A percentile compares a stretch with the other conserved stretches of the same genome.
phyloP scores from a whole-genome alignment of 1,284 basidiomycete species.

The Trichosporon faecale region DNA sequence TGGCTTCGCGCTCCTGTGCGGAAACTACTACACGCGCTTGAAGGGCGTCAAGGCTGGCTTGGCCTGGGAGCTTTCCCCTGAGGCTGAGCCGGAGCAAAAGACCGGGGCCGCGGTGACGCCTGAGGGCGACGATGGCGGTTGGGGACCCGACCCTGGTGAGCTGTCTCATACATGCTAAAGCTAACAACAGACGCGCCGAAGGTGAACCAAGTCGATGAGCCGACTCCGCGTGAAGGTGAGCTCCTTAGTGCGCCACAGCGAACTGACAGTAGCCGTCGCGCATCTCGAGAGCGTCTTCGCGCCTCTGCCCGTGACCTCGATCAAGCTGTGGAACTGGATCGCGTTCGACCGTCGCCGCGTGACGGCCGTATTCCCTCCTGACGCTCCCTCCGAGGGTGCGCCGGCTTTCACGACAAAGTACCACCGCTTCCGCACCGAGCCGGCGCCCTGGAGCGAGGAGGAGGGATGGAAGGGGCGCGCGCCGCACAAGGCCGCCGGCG shows the following conservation, averaged over 20 bases:
- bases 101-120: not conserved
- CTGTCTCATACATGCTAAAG: not conserved
- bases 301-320: not conserved
- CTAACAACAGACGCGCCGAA: not conserved
- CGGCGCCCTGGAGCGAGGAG: slow-evolving; percentile 36
- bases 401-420: slow-evolving; percentile 21
- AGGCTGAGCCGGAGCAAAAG: slow-evolving; percentile 11
- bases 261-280: slow-evolving; percentile 12
- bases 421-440: slow-evolving; percentile 33
- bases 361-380: slow-evolving; percentile 24
- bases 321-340: slow-evolving; percentile 29
- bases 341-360: slow-evolving; percentile 36
- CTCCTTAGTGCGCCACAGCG: not conserved
- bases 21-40: slow-evolving; percentile 24
- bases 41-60: not conserved
- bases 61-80: slow-evolving; percentile 7
- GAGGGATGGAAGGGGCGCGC: slow-evolving; percentile 19
- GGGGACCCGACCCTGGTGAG: slow-evolving; percentile 16
- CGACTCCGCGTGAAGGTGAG: slow-evolving; percentile 12
- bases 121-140: slow-evolving; percentile 26
- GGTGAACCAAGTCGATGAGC: not conserved
- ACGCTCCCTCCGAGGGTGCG: not conserved
- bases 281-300: not conserved
- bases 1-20: slow-evolving; percentile 33
- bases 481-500: slow-evolving; percentile 1